These are phyloP conservation scores for Vicia sativa DNA, from an alignment of 306 rosid species.

Conservation along the genomic window DNA sequence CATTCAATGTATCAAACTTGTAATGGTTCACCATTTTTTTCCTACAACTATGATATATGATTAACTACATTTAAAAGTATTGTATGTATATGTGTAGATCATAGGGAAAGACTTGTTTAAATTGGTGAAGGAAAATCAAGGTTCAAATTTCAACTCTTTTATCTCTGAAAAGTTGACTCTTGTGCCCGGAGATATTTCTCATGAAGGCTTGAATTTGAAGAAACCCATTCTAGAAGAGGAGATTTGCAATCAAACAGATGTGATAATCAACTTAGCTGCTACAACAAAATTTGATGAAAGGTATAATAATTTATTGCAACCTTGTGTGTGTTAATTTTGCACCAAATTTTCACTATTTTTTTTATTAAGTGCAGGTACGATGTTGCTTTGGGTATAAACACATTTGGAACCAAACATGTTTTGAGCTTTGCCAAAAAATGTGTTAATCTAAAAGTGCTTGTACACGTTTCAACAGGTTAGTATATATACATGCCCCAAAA, in stretches of 20 bases:
- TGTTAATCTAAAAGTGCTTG: constrained; percentile 47
- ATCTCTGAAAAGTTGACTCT: constrained; percentile 51
- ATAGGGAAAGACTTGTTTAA: constrained; percentile 65
- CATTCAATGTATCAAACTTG: no score
- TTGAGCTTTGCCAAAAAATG: constrained; percentile 68
- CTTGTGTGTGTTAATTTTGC: neutral
- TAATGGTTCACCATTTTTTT: no score
- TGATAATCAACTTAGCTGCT: constrained; percentile 70
- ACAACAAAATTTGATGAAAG: constrained; percentile 79
- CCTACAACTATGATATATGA: no score
- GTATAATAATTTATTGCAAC: constrained; percentile 32
- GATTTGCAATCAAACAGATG: constrained; percentile 50
- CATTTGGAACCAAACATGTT: constrained; percentile 64
- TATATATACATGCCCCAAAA: neutral
- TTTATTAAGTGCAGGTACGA: constrained; percentile 56
- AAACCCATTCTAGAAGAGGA: constrained; percentile 50
- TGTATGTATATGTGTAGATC: constrained; percentile 42
- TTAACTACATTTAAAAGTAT: no score
- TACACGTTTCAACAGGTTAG: constrained; percentile 83
- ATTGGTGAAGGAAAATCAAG: constrained; percentile 60
- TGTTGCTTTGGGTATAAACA: constrained; percentile 58
- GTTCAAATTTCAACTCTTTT: constrained; percentile 41
- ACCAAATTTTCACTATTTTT: neutral
- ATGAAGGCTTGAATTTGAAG: constrained; percentile 53
- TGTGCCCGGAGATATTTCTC: constrained; percentile 70